Base-by-base conservation (phyloP, 345 rosid species). In the Salix udensis region DNA sequence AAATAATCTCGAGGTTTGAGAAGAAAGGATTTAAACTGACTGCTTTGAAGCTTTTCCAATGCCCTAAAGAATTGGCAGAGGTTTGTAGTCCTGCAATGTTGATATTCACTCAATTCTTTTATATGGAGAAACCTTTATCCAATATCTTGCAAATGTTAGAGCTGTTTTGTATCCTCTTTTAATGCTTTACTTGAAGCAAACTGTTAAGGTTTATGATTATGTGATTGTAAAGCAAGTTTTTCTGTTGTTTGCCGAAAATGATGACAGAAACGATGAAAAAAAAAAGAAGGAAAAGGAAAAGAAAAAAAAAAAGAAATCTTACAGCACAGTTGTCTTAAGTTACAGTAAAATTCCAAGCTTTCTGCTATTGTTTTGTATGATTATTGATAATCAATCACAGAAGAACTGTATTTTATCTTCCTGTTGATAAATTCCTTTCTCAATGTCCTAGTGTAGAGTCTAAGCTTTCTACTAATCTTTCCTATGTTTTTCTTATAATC, bases 1-100 rank as follows among this genome's bases (percentile, higher is more conserved):
- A 95, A 87, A 87, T 95, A 71, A 90, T 95, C 74, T 91, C 97
- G 26, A 90, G 98, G 78, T 96, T 95, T 78, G 98, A 95, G 92
- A 93, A 86, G 87, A 95, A 95, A 82, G 98, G 98, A 30, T 94
- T 94, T 80, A 89, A 89, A 78, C 74, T 92, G 68, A 86, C 90
- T 70, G 98, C 94, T 76, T 81, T 96, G 77, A 96, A 96, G 96
- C 92, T 96, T 71, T 89, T 89, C 75, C 88, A 89, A 37, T 93
- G 98, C 84, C 91, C 97, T 60, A 86, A 72, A 85, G 93, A 93
- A 42, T 87, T 93, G 84, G 98, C 98, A 39, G 91, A 96, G 99
- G 99, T 93, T 74, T 65, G 80, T 81, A 14, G n/a, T 69, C 64
- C 66, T 18, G 9, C 48, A 39, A 24, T 67, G 6, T 39, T 42